Percentiles rank a stretch among this genome's conserved stretches.
Evolutionary conservation across 2,329 filamentous ascomycete genomes (phyloP).

Genomic region (Claviceps quebecensis): DNA sequence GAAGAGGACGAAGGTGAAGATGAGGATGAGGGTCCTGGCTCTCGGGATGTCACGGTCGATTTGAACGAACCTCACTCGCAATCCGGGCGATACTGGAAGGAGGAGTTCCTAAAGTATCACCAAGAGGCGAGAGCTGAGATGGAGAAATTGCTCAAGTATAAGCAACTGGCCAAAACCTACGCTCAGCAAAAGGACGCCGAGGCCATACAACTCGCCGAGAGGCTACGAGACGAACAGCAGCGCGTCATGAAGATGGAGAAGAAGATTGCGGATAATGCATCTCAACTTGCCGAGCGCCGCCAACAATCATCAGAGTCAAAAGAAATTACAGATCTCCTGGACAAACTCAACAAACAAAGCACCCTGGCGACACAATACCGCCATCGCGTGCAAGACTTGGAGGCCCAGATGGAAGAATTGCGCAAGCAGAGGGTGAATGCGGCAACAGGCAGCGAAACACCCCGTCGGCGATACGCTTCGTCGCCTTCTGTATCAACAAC

Average conservation of each 20-base stretch:
- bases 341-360: constrained; percentile 44
- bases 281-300: constrained; percentile 32
- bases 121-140: constrained; percentile 59
- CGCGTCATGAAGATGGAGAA: constrained; percentile 51
- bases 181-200: constrained; percentile 66
- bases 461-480: constrained; percentile 20
- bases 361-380: constrained; percentile 43
- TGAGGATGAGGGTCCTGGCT: constrained; percentile 28
- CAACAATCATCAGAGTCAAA: constrained; percentile 20
- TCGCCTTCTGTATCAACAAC: constrained; percentile 31
- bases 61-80: constrained; percentile 60
- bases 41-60: constrained; percentile 53
- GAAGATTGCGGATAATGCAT: constrained; percentile 44
- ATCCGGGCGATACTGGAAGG: constrained; percentile 70
- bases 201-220: constrained; percentile 49
- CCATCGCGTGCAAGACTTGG: constrained; percentile 44
- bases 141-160: constrained; percentile 66
- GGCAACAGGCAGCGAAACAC: constrained; percentile 14
- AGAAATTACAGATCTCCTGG: constrained; percentile 33
- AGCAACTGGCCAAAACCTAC: constrained; percentile 65
- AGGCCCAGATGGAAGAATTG: constrained; percentile 31
- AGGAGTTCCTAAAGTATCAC: constrained; percentile 60
- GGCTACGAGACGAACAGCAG: constrained; percentile 53
- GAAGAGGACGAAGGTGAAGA: constrained; percentile 28
- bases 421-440: constrained; percentile 22